Evolutionary conservation across 768 basidiomycete species (phyloP), one percentile per base, ranked within the genome.

Genomic region (Favolaschia claudopus): DNA sequence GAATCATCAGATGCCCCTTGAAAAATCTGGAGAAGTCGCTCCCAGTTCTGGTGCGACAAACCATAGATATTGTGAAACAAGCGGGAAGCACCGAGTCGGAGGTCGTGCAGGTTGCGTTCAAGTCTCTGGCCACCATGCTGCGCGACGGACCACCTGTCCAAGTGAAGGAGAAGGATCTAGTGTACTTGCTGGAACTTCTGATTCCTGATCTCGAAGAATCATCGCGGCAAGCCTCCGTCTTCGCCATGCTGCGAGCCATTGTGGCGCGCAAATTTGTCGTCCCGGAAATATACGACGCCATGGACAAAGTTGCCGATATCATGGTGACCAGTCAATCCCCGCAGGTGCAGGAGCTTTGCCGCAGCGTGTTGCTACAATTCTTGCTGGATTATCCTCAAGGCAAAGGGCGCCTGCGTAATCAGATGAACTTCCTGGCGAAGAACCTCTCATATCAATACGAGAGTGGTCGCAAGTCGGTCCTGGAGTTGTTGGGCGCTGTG

Each of bases 371-470:
- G 24, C 85, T 99, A 34, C 94, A 96, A 69, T 99, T 99, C 82
- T 79, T 99, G 44, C 85, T 99, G 10, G 96, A 99, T 67, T 99
- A 99, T 69, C 96, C 96, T 3, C 96, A 99, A 73, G 96, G 96
- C 8, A 91, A 93, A 64, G 93, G 93, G 2, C 88, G 96, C 13
- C 81, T 99, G 8, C 89, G 87, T 34, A 89, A 87, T 33, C 91
- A 92, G 63, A 92, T 99, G 86, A 83, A 88, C 0, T 97, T 97
- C 77, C 81, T 99, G 29, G 93, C 93, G 20, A 92, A 91, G 69
- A 99, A 99, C 70, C 76, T 98, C 33, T 89, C 92, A 3, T 99
- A 98, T 69, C 84, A 88, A 36, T 87, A 93, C 71, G 95, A 97
- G 68, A 92, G 88, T 60, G 97, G 97, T 2, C 85, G 96, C 33